Conservation (phyloP, 352 stramenopile genomes). For the Phytophthora pluvialis region DNA sequence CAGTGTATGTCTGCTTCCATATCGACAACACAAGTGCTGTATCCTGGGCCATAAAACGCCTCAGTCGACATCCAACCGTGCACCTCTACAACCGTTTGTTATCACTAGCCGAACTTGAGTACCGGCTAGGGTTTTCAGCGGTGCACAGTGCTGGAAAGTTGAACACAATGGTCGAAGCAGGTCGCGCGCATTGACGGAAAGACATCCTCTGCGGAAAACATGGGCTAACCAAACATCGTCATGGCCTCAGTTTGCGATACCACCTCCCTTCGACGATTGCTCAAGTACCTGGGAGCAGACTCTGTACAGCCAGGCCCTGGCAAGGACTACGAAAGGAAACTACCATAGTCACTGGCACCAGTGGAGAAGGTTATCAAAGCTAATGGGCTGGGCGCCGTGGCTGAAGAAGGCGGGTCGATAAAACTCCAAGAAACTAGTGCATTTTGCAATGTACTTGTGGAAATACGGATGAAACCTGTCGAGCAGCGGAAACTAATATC, state of each 20-base stretch:
- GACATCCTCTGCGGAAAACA: no score
- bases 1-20: constrained; percentile 13
- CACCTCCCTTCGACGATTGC: constrained; percentile 23
- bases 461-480: background rate
- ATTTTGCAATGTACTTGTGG: constrained; percentile 6
- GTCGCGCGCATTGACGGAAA: no score
- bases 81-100: constrained; percentile 29
- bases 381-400: constrained; percentile 17
- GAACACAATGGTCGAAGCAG: constrained; percentile 25
- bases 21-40: constrained; percentile 33
- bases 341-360: constrained; percentile 17
- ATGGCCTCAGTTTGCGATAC: constrained; percentile 18
- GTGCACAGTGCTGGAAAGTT: constrained; percentile 21
- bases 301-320: constrained; percentile 14
- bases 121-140: constrained; percentile 13
- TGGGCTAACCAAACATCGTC: no score
- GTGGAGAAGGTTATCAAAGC: constrained; percentile 13
- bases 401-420: background rate
- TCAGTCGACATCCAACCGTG: background rate
- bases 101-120: constrained; percentile 22
- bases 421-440: background rate
- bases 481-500: background rate
- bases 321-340: constrained; percentile 18
- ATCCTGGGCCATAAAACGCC: background rate
- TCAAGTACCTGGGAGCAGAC: constrained; percentile 17